phyloP scores from a whole-genome alignment of 352 stramenopile species.

The Globisporangium spinosum region DNA sequence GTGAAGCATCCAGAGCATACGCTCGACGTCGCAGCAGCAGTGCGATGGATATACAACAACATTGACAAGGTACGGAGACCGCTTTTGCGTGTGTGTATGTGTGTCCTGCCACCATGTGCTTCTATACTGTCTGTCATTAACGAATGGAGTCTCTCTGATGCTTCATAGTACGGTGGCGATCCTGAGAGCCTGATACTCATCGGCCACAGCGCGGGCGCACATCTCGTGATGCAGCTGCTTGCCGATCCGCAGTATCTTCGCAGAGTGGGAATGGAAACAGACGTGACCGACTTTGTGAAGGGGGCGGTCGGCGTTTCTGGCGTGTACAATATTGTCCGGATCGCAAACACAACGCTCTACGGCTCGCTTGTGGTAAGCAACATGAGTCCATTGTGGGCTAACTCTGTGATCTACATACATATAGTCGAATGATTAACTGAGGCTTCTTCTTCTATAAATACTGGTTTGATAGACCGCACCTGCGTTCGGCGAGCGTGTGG shows the following conservation, averaged over 20 bases:
- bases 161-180: constrained; percentile 65
- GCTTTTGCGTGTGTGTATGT: not conserved
- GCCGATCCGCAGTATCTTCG: constrained; percentile 49
- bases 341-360: constrained; percentile 73
- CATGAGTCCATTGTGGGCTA: too few species aligned
- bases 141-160: not conserved
- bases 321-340: constrained; percentile 83
- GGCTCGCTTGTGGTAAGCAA: constrained; percentile 40
- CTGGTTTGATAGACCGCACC: constrained; percentile 33
- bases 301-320: constrained; percentile 73
- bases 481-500: constrained; percentile 61
- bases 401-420: too few species aligned
- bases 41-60: constrained; percentile 64
- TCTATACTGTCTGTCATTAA: not conserved
- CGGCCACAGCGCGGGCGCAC: constrained; percentile 75
- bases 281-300: constrained; percentile 36
- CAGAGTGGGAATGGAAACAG: constrained; percentile 30
- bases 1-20: constrained; percentile 63
- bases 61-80: constrained; percentile 47
- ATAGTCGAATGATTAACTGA: not conserved
- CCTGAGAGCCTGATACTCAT: constrained; percentile 53
- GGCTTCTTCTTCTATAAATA: not conserved
- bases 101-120: not conserved
- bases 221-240: constrained; percentile 70
- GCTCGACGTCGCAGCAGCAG: constrained; percentile 52